A percentile compares a stretch with the other conserved stretches of the same genome.
phyloP scores from a whole-genome alignment of 495 filamentous ascomycete species.

The Lineolata rhizophorae region DNA sequence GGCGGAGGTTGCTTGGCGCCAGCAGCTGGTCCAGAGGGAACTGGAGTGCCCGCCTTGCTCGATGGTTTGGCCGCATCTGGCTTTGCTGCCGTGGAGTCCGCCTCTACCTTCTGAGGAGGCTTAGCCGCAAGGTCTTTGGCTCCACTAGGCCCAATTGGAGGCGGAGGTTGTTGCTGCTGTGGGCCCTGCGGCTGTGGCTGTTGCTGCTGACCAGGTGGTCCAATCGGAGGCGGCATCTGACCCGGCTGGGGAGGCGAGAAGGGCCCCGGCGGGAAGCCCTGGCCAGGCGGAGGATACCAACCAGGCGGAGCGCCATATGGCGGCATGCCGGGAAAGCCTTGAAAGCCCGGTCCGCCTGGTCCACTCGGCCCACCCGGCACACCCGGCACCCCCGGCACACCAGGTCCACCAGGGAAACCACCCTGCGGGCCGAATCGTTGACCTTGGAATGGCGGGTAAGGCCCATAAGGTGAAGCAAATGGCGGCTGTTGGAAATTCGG shows the following conservation, averaged over 20 bases:
- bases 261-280: slow-evolving; percentile 34
- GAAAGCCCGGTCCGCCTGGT: slow-evolving; percentile 10
- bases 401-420: slow-evolving; percentile 38
- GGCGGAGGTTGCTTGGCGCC: slow-evolving; percentile 14
- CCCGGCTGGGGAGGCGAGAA: slow-evolving; percentile 9
- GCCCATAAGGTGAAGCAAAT: slow-evolving; percentile 19
- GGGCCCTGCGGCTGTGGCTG: slow-evolving; percentile 14
- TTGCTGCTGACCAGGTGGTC: slow-evolving; percentile 23
- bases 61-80: slow-evolving; percentile 8
- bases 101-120: slow-evolving; percentile 14
- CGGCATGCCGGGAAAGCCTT: slow-evolving; percentile 30
- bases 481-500: slow-evolving; percentile 7
- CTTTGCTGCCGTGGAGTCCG: slow-evolving; percentile 14
- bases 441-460: slow-evolving; percentile 12
- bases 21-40: slow-evolving; percentile 5
- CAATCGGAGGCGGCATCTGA: slow-evolving; percentile 16
- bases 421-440: slow-evolving; percentile 24
- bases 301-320: slow-evolving; percentile 40
- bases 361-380: too few relatives aligned
- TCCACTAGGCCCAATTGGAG: slow-evolving; percentile 29
- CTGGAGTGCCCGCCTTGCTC: slow-evolving; percentile 3
- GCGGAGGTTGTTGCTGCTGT: slow-evolving; percentile 26
- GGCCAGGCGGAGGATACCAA: slow-evolving; percentile 65
- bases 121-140: slow-evolving; percentile 15
- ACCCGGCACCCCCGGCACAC: too few relatives aligned